These are phyloP conservation scores for Suhomyces yuchorum DNA, from an alignment of 1,139 yeast genomes.

Conservation along the genomic window DNA sequence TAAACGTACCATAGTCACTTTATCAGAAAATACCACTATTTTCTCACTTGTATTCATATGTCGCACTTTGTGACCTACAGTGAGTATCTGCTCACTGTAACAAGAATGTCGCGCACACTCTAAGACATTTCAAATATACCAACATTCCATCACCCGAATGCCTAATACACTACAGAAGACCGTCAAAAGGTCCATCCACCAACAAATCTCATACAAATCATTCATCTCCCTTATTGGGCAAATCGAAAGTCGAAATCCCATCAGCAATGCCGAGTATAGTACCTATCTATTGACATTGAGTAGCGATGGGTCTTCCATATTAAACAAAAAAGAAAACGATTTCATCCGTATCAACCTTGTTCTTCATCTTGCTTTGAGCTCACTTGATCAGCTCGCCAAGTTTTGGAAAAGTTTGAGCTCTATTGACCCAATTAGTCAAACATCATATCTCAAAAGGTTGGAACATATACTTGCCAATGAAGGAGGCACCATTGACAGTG, in stretches of 20 bases:
- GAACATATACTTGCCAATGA: slow-evolving; percentile 9
- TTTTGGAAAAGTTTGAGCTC: slow-evolving; percentile 21
- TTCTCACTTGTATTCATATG: neutral
- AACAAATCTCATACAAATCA: slow-evolving; percentile 16
- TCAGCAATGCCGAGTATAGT: slow-evolving; percentile 19
- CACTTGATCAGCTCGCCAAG: slow-evolving; percentile 15
- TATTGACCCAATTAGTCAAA: slow-evolving; percentile 16
- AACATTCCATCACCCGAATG: neutral
- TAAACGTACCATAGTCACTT: no score
- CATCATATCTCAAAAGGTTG: slow-evolving; percentile 17
- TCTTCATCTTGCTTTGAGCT: slow-evolving; percentile 16
- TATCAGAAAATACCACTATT: neutral
- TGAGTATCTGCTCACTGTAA: neutral
- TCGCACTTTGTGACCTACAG: no score
- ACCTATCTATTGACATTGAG: slow-evolving; percentile 17
- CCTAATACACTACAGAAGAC: slow-evolving; percentile 18
- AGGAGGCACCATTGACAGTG: slow-evolving; percentile 12
- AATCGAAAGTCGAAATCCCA: slow-evolving; percentile 17
- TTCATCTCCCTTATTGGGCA: slow-evolving; percentile 22
- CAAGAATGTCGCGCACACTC: neutral
- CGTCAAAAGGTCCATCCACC: slow-evolving; percentile 19
- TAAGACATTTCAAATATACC: neutral
- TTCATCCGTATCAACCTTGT: slow-evolving; percentile 16
- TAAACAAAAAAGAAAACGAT: slow-evolving; percentile 11
- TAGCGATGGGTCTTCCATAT: slow-evolving; percentile 14